These are phyloP conservation scores for Diaporthe helianthi DNA, from an alignment of 2,329 filamentous ascomycete species.

Conservation along the genomic window DNA sequence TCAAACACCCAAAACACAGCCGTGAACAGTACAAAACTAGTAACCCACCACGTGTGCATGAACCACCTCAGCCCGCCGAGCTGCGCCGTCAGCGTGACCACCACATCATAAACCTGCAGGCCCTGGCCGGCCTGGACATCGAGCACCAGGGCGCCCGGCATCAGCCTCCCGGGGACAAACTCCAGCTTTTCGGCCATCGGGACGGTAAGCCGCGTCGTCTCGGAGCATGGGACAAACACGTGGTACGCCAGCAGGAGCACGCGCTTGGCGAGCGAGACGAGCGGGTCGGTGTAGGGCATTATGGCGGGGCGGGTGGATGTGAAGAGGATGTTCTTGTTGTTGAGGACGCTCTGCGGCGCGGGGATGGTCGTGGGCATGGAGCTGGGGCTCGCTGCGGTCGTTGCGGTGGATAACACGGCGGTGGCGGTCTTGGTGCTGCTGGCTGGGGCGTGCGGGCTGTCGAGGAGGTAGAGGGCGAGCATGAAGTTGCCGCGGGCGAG, in stretches of 20 bases:
- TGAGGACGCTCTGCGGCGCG: conserved; percentile 45
- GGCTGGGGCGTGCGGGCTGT: conserved; percentile 40
- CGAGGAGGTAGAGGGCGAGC: conserved; percentile 78
- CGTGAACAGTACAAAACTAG: conserved; percentile 73
- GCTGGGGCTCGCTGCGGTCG: conserved; percentile 20
- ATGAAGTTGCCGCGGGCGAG: conserved; percentile 89
- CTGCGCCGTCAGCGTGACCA: conserved; percentile 74
- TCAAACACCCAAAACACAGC: conserved; percentile 79
- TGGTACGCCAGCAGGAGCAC: conserved; percentile 73
- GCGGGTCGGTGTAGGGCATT: conserved; percentile 77
- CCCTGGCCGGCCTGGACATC: conserved; percentile 74
- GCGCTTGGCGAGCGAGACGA: conserved; percentile 68
- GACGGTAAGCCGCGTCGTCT: conserved; percentile 69
- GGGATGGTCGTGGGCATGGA: conserved; percentile 37
- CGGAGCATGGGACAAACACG: conserved; percentile 68
- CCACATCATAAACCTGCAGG: conserved; percentile 78
- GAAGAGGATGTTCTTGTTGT: conserved; percentile 56
- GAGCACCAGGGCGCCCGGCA: conserved; percentile 57
- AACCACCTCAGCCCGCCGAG: conserved; percentile 80
- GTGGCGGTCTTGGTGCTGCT: too few species aligned
- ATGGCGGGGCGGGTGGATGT: conserved; percentile 77
- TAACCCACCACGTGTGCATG: conserved; percentile 83
- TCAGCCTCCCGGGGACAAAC: conserved; percentile 55
- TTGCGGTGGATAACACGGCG: background rate
- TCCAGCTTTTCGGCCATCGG: conserved; percentile 75